Evolutionary conservation across 768 basidiomycete species (phyloP).

Genomic region (Leucosporidium scottii): DNA sequence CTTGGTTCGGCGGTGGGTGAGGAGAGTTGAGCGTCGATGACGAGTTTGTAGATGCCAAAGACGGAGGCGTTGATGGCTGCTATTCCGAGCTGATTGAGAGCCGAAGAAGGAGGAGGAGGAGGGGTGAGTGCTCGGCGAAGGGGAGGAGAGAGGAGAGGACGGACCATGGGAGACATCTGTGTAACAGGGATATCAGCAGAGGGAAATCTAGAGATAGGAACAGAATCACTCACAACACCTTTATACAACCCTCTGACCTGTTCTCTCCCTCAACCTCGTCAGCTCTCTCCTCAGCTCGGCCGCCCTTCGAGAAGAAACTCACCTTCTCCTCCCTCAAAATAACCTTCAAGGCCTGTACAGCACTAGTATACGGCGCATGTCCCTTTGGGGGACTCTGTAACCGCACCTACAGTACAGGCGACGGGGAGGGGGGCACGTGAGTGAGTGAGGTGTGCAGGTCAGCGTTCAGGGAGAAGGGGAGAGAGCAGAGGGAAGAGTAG

Average conservation of each 20-base stretch:
- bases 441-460: too few relatives aligned
- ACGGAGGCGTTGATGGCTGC: conserved; percentile 78
- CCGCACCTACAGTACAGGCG: background rate
- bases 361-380: conserved; percentile 53
- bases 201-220: background rate
- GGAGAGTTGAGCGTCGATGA: conserved; percentile 61
- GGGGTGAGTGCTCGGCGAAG: conserved; percentile 53
- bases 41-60: conserved; percentile 74
- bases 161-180: conserved; percentile 2
- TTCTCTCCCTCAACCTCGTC: background rate
- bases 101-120: background rate
- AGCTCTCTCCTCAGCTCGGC: background rate
- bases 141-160: background rate
- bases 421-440: too few relatives aligned
- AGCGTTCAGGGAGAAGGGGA: too few relatives aligned
- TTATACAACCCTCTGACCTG: conserved; percentile 53
- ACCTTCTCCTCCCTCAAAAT: conserved; percentile 66
- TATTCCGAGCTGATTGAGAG: conserved; percentile 52
- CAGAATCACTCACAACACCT: conserved; percentile 48
- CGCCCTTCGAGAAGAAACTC: too few relatives aligned
- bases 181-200: background rate
- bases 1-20: conserved; percentile 52
- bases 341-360: conserved; percentile 57
- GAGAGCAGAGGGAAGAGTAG: too few relatives aligned
- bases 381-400: conserved; percentile 39